Conservation (phyloP, 345 rosid genomes). For the Cardamine chenopodiifolia region DNA sequence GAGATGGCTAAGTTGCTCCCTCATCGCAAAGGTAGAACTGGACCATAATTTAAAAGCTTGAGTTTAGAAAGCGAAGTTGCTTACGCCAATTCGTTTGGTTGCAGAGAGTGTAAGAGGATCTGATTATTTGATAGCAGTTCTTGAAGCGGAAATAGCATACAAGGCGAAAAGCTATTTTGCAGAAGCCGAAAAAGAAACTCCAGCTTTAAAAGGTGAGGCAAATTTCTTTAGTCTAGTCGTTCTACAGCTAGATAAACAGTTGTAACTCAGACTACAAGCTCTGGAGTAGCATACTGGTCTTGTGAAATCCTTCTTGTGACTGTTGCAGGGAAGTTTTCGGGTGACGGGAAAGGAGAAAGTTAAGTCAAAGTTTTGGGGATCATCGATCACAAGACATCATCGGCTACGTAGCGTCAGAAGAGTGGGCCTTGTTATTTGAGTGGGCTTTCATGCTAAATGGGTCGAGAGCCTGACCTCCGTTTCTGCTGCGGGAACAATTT, state of each 20-base stretch:
- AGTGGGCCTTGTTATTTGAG: not conserved
- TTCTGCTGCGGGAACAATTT: slow-evolving; percentile 21
- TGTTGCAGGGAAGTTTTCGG: slow-evolving; percentile 19
- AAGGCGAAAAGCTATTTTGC: slow-evolving; percentile 68
- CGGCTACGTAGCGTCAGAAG: not conserved
- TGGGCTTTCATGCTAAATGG: not conserved
- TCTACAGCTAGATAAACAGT: not conserved
- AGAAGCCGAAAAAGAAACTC: slow-evolving; percentile 58
- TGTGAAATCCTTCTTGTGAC: not conserved
- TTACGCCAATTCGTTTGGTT: not conserved
- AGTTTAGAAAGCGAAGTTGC: not conserved
- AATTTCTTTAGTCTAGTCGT: not conserved
- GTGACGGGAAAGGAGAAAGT: slow-evolving; percentile 19
- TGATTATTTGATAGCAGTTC: slow-evolving; percentile 64
- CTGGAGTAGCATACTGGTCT: slow-evolving; percentile 25
- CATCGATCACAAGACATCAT: not conserved
- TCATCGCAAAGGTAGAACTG: slow-evolving; percentile 50
- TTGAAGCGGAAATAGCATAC: slow-evolving; percentile 69
- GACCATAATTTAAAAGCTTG: not conserved
- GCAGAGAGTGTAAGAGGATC: slow-evolving; percentile 60
- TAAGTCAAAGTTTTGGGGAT: slow-evolving; percentile 15
- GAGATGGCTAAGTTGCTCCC: slow-evolving; percentile 83
- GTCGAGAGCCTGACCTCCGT: not conserved
- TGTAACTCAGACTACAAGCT: slow-evolving; percentile 38
- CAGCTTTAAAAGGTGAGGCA: slow-evolving; percentile 39